Conservation (phyloP, 495 filamentous ascomycete genomes). For the Penicillium fimorum region DNA sequence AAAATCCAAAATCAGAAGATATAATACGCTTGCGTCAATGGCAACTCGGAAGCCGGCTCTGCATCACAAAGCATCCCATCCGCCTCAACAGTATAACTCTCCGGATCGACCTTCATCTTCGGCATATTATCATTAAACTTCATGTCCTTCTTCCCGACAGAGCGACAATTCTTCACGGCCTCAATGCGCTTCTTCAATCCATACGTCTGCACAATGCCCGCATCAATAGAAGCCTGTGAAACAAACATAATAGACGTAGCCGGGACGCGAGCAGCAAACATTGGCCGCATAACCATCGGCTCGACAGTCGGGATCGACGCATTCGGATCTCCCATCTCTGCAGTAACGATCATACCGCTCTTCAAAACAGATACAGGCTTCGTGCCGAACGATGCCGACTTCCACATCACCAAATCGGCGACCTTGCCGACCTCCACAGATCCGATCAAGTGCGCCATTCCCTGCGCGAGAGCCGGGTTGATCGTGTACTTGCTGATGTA, state of each 20-base stretch:
- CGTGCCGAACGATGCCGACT: constrained; percentile 78
- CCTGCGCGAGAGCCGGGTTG: constrained; percentile 92
- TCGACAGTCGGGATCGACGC: constrained; percentile 89
- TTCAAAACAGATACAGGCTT: constrained; percentile 86
- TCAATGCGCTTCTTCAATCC: constrained; percentile 78
- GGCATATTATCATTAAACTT: constrained; percentile 88
- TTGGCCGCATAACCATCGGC: constrained; percentile 79
- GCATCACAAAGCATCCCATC: constrained; percentile 75
- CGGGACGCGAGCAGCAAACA: constrained; percentile 80
- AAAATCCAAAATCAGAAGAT: constrained; percentile 56
- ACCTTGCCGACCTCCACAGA: constrained; percentile 88
- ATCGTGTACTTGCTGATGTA: constrained; percentile 98
- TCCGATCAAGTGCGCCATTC: constrained; percentile 87
- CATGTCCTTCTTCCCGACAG: constrained; percentile 87
- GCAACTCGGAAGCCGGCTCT: constrained; percentile 69
- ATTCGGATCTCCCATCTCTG: constrained; percentile 96
- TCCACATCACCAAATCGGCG: constrained; percentile 90
- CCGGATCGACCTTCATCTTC: constrained; percentile 90
- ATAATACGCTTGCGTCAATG: constrained; percentile 79
- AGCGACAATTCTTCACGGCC: constrained; percentile 75
- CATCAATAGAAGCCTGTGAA: constrained; percentile 65
- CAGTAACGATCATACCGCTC: constrained; percentile 80
- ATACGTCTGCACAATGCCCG: constrained; percentile 65
- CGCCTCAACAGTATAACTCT: constrained; percentile 86
- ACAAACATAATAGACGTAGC: constrained; percentile 79